Evolutionary conservation across 345 rosid species (phyloP), one percentile per base, ranked within the genome.

Genomic region (Iberis pinnata): DNA sequence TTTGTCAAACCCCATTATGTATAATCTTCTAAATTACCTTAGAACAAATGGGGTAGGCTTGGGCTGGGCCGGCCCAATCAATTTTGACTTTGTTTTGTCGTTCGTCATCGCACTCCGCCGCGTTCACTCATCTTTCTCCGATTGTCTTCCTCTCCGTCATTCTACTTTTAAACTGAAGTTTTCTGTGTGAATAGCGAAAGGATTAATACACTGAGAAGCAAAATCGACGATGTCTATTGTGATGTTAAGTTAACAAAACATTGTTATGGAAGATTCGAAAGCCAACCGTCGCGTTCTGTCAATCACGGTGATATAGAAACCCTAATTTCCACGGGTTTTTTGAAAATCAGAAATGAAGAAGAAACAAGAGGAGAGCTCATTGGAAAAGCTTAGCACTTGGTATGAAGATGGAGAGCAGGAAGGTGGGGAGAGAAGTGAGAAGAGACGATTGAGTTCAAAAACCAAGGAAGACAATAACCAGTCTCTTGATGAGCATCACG

Each of bases 381-480:
- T 92, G 73, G 96, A 92, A 27, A 80, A 80, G 69, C 52, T 88
- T 55, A 92, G 93, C 54, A 88, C 79, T 70, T 83, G 85, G 85
- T 88, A 92, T 59, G 82, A 92, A 75, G 97, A 92, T 44, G 95
- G 96, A 55, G 97, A 92, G 33, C 70, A 67, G 9, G 98, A 88
- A 14, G 82, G 73, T 54, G 84, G 81, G 6, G 95, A 83, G 24
- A 89, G 76, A 75, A 71, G 78, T 35, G 95, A 83, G 36, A 78
- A 72, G 55, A 81, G 78, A 73, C 80, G 86, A 64, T 42, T 48
- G 60, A 64, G 63, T 58, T 54, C 70, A 0, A 89, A 84, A 68
- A 53, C 67, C 70, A 88, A 80, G 76, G 78, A 48, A 75, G 81
- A 80, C 72, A 89, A 90, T 58, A 96, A 87, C 4, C 79, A 73